Conservation (phyloP, 2,329 filamentous ascomycete genomes). For the Colletotrichum cereale region DNA sequence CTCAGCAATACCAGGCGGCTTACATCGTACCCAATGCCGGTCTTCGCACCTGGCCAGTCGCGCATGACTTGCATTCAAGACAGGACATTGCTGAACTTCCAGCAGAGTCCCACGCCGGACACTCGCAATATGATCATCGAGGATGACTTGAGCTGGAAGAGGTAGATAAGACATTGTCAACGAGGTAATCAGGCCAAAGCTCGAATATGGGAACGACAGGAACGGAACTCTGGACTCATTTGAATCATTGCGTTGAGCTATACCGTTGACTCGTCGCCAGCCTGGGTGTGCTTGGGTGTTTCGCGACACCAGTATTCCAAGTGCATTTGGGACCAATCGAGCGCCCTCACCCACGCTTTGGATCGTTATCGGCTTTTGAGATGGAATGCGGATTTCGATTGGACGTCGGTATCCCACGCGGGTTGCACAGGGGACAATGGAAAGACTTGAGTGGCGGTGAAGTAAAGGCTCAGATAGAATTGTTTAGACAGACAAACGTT, state of each 20-base stretch:
- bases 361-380: background rate
- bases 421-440: background rate
- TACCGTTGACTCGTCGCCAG: background rate
- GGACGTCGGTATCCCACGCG: background rate
- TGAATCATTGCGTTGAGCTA: background rate
- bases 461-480: background rate
- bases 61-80: background rate
- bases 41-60: background rate
- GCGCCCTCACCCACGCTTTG: background rate
- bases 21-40: background rate
- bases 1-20: background rate
- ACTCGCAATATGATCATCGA: background rate
- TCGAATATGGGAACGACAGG: background rate
- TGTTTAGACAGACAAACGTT: background rate
- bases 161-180: background rate
- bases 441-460: background rate
- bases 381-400: background rate
- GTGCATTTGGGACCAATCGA: background rate
- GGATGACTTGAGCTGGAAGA: background rate
- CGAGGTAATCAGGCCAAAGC: background rate
- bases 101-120: background rate
- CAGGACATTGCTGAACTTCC: constrained; percentile 9
- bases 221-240: background rate
- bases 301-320: background rate
- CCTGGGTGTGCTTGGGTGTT: background rate